Conservation (phyloP, 306 rosid species). For the Vachellia collinsii region DNA sequence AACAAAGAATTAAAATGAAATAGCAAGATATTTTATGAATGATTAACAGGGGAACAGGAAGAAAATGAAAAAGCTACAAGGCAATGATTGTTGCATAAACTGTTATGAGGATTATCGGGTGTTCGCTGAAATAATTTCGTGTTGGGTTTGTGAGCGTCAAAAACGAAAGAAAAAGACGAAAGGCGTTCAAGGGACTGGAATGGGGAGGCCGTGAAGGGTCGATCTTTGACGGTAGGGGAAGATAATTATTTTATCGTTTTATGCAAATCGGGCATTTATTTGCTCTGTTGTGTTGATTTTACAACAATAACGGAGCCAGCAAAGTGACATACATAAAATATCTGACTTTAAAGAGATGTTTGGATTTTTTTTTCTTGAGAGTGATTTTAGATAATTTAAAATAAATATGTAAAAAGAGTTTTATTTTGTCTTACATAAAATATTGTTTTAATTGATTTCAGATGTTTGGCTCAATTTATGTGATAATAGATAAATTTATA, state of each 20-base stretch:
- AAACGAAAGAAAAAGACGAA: neutral
- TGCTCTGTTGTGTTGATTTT: too few relatives aligned
- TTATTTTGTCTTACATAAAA: too few relatives aligned
- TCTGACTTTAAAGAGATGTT: too few relatives aligned
- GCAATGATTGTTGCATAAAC: constrained; percentile 33
- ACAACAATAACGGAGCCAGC: too few relatives aligned
- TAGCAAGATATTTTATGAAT: constrained; percentile 40
- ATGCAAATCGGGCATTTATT: neutral
- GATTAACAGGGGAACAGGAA: constrained; percentile 33
- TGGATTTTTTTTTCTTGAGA: too few relatives aligned
- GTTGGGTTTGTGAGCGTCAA: neutral
- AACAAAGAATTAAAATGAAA: constrained; percentile 36
- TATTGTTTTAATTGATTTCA: too few relatives aligned
- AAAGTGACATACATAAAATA: too few relatives aligned
- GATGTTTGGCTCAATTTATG: too few relatives aligned
- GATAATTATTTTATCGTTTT: neutral
- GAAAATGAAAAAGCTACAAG: constrained; percentile 22
- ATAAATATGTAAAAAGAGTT: too few relatives aligned
- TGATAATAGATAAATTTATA: too few relatives aligned
- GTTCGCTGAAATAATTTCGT: constrained; percentile 15
- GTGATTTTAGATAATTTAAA: too few relatives aligned
- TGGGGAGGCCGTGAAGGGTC: constrained; percentile 35
- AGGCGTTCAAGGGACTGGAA: constrained; percentile 15
- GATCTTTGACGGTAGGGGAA: constrained; percentile 17
- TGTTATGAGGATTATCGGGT: constrained; percentile 33